phyloP scores from a whole-genome alignment of 306 rosid species.

The Cucurbita moschata region DNA sequence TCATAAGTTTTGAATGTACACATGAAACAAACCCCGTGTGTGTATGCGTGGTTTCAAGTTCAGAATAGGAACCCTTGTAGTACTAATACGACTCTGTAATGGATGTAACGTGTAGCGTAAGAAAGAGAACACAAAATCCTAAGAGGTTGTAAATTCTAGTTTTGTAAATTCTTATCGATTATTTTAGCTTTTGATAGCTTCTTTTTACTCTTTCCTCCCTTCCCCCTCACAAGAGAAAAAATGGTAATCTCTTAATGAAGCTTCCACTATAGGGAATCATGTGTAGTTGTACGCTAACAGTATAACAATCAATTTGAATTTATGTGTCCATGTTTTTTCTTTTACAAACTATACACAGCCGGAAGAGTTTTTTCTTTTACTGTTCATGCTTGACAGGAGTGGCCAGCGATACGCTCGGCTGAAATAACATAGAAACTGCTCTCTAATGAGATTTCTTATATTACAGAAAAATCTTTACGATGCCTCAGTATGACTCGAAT shows the following conservation, averaged over 20 bases:
- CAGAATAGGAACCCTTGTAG: background rate
- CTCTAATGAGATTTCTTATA: background rate
- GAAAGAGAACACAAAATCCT: background rate
- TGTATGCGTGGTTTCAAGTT: background rate
- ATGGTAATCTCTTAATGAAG: background rate
- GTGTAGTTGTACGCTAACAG: background rate
- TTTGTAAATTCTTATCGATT: background rate
- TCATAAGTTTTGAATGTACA: background rate
- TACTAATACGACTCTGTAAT: background rate
- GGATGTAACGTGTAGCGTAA: background rate
- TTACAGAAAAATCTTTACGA: background rate
- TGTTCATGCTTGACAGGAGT: background rate
- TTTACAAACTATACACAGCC: background rate
- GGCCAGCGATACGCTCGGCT: background rate
- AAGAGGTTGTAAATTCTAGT: background rate
- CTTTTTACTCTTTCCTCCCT: background rate
- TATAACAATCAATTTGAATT: background rate
- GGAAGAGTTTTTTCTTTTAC: background rate
- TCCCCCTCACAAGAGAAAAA: background rate
- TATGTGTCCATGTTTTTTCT: background rate
- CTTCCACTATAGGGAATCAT: background rate
- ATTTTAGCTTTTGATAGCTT: background rate
- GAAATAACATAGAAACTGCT: background rate
- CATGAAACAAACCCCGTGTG: background rate
- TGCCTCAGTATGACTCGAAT: background rate